Evolutionary conservation across 345 rosid species (phyloP).

Genomic region (Kernera saxatilis): DNA sequence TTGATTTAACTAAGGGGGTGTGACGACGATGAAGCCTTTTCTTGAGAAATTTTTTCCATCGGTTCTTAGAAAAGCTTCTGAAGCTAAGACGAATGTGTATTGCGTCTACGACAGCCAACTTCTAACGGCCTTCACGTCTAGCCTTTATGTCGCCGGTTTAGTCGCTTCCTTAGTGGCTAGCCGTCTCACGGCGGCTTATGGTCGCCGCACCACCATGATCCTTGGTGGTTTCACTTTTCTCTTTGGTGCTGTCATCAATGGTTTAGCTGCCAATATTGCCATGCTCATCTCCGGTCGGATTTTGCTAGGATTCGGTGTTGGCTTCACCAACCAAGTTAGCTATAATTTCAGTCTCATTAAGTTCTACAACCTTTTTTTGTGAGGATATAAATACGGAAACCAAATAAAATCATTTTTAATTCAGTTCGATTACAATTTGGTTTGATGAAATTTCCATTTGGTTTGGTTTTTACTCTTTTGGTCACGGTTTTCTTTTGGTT

Average conservation of each 20-base stretch:
- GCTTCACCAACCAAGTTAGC: constrained; percentile 83
- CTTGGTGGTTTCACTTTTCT: constrained; percentile 73
- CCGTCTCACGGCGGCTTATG: constrained; percentile 46
- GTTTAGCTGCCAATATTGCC: constrained; percentile 51
- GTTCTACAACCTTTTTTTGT: background rate
- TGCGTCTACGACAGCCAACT: constrained; percentile 60
- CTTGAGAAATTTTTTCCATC: constrained; percentile 73
- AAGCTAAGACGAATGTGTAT: constrained; percentile 53
- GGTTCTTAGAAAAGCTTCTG: constrained; percentile 42
- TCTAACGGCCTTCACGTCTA: constrained; percentile 72
- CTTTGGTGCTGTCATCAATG: constrained; percentile 66
- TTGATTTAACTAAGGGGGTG: constrained; percentile 48
- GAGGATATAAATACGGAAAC: too few species aligned
- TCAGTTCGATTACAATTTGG: too few species aligned
- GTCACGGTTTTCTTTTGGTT: too few species aligned
- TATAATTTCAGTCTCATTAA: background rate
- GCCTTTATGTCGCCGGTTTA: constrained; percentile 70
- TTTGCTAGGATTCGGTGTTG: constrained; percentile 85
- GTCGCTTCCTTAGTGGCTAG: constrained; percentile 65
- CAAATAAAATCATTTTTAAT: too few species aligned
- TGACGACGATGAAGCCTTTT: constrained; percentile 82
- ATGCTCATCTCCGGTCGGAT: constrained; percentile 86
- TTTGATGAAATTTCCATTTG: too few species aligned
- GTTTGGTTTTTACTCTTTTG: too few species aligned
- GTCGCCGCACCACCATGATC: constrained; percentile 67